Evolutionary conservation across 768 basidiomycete species (phyloP), one percentile per base, ranked within the genome.

Genomic region (Podaxis mareebaensis): DNA sequence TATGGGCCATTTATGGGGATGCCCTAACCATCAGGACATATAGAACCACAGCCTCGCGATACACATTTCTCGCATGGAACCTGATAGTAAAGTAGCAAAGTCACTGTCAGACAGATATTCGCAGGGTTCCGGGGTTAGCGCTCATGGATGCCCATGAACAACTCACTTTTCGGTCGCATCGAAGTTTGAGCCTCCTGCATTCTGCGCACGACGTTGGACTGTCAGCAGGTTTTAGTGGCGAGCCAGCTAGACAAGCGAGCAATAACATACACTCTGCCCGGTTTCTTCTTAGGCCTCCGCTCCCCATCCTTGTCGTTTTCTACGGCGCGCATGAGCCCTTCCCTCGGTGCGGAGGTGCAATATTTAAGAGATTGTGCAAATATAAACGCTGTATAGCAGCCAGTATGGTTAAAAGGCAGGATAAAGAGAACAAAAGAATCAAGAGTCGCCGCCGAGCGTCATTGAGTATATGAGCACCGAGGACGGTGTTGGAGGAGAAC

Each of bases 61-160:
- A 84, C 83, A 70, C 91, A 93, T 71, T 86, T 91, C 74, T 88
- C 87, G 75, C 91, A 93, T 11, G 91, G 91, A 38, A 91, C 81
- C 89, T 92, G 67, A 26, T 60, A 52, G 54, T 42, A 49, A 53
- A 51, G 46, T 2, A 58, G 33, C 58, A 61, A 38, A 33, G 53
- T 36, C 58, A 22, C 53, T 8, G 58, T 30, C 40, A 61, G 62
- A 66, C 59, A 66, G 58, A 60, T 64, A 65, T 54, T 58, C 33
- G 13, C 55, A 55, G 61, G 52, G 54, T 53, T 46, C 62, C 62
- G 67, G 67, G 66, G 67, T 61, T 65, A 53, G 44, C 58, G 46
- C 42, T n/a, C 49, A 10, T 38, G 57, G 58, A 53, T 53, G 42
- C 12, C 39, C 15, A 17, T 3, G 33, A 40, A 60, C 56, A 60